A percentile compares a stretch with the other conserved stretches of the same genome.
These are phyloP conservation scores for Lasiosphaeria miniovina DNA, from an alignment of 495 filamentous ascomycete species.

Conservation along the genomic window DNA sequence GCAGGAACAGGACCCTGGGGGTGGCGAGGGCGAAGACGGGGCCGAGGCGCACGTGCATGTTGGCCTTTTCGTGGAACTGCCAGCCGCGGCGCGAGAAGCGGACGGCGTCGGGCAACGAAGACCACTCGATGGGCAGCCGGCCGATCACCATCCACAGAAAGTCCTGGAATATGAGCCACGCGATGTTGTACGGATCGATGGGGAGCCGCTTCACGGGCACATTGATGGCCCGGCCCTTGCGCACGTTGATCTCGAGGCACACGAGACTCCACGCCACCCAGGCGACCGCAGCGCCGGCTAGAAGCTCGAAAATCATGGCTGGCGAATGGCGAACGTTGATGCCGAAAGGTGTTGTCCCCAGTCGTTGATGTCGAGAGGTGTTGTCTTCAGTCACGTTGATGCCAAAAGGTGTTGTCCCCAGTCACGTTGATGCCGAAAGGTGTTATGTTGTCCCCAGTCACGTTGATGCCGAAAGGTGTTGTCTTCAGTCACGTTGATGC, in stretches of 20 bases:
- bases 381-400: no score
- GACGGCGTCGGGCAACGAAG: slow-evolving; percentile 14
- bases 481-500: no score
- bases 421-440: no score
- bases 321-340: no score
- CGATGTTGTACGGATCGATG: slow-evolving; percentile 17
- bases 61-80: slow-evolving; percentile 15
- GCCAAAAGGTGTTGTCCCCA: no score
- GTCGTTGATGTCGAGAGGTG: no score
- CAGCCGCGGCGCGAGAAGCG: slow-evolving; percentile 22
- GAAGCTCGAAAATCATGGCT: no score
- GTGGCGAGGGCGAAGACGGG: slow-evolving; percentile 35
- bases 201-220: slow-evolving; percentile 20
- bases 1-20: slow-evolving; percentile 38
- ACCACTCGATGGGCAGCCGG: slow-evolving; percentile 13
- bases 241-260: slow-evolving; percentile 16
- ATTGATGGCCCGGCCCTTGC: slow-evolving; percentile 8
- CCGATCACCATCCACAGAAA: slow-evolving; percentile 19
- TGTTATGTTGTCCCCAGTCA: no score
- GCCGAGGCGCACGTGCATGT: slow-evolving; percentile 9
- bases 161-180: slow-evolving; percentile 17
- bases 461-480: no score
- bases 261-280: slow-evolving; percentile 12
- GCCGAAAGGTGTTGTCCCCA: no score
- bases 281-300: slow-evolving; percentile 1